Evolutionary conservation across 352 stramenopile genomes (phyloP).

Genomic region (Globisporangium perplexum): DNA sequence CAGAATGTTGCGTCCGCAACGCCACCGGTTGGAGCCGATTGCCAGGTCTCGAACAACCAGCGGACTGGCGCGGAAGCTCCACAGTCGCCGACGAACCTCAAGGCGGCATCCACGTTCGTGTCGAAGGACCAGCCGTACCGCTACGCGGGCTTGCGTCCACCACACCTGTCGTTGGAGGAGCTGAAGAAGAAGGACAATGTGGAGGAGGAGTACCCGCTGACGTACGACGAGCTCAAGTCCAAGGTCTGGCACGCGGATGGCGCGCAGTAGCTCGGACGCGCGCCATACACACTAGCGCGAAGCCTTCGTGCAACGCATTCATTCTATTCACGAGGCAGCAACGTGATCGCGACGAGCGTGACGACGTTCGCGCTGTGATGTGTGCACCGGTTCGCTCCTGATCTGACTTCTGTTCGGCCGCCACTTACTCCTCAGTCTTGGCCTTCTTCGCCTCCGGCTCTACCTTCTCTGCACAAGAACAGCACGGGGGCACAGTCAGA

Average conservation of each 20-base stretch:
- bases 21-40: not conserved
- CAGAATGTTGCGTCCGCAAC: not conserved
- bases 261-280: not conserved
- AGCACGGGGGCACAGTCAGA: not conserved
- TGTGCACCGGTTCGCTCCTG: too few species aligned
- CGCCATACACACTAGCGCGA: not conserved
- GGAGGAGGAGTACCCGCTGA: constrained; percentile 84
- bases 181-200: constrained; percentile 82
- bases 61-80: not conserved
- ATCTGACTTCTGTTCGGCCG: too few species aligned
- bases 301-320: constrained; percentile 16
- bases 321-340: constrained; percentile 21
- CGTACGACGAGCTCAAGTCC: constrained; percentile 81
- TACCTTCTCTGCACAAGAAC: constrained; percentile 28
- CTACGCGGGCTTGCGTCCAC: constrained; percentile 52
- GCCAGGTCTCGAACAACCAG: not conserved
- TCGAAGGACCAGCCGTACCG: constrained; percentile 69
- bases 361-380: not conserved
- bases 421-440: constrained; percentile 51
- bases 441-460: constrained; percentile 76
- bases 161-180: constrained; percentile 70
- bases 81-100: constrained; percentile 24
- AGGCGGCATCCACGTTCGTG: constrained; percentile 30
- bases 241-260: constrained; percentile 67
- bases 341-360: not conserved